Base-by-base conservation (phyloP, 352 stramenopile species). In the Elongisporangium anandrum region DNA sequence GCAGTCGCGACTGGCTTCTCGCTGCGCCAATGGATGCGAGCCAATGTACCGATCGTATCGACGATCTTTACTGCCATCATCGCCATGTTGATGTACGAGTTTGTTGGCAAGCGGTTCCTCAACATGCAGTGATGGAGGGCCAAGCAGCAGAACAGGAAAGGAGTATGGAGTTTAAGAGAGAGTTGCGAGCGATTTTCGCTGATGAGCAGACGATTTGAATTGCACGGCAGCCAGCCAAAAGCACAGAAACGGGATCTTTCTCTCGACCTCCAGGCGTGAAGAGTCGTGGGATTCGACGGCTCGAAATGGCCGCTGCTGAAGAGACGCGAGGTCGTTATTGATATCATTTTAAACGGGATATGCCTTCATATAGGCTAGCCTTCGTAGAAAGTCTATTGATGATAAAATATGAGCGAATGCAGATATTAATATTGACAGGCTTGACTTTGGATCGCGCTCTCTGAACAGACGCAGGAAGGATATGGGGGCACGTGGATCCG, bases 61-160 rank as follows among this genome's bases (percentile, higher is more conserved):
- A 79, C 80, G 15, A 54, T 82, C 23, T 39, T 82, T 19, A 83
- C 73, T 16, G 56, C 66, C 13, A 51, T 87, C 56, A 78, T 87
- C 55, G 80, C 77, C n/a, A 63, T 84, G 58, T 56, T 88, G 59
- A 79, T 88, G 59, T 86, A 76, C 61, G 23, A 76, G 53, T 87
- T 81, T 49, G 67, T 88, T 21, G 75, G 80, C 48, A 85, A 89
- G 63, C 69, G 68, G 21, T 75, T 78, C 59, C 68, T 82, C 60
- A 68, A 64, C n/a, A 70, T 79, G 57, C 49, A 34, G 24, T 34
- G 24, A 34, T 34, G 24, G 24, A n/a, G n/a, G n/a, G n/a, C n/a
- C n/a, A n/a, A n/a, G n/a, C n/a, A n/a, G n/a, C n/a, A n/a, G n/a
- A 34, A 34, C 24, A 34, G 24, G 4, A 34, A 34, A 34, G 24